A percentile compares a stretch with the other conserved stretches of the same genome.
Conservation (phyloP, 2,329 filamentous ascomycete genomes). For the Trichoderma sp. region DNA sequence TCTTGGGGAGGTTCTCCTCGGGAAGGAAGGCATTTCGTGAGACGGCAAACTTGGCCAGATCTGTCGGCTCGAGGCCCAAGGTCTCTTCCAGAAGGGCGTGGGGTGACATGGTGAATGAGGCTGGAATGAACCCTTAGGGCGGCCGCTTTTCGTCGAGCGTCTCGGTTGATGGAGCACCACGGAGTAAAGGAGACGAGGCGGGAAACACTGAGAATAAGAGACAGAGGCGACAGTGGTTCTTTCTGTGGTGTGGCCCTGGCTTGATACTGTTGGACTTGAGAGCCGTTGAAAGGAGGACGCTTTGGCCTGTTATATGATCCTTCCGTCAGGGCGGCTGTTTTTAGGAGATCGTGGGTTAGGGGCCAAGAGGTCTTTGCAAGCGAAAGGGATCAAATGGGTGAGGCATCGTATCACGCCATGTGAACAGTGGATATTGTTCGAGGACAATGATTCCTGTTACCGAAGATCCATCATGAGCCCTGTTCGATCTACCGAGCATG, state of each 20-base stretch:
- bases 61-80: constrained; percentile 31
- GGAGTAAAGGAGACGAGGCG: no score
- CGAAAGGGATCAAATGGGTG: background rate
- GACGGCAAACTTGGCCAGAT: constrained; percentile 44
- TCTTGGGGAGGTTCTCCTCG: constrained; percentile 64
- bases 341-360: background rate
- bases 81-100: constrained; percentile 41
- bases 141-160: no score
- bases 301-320: constrained; percentile 13
- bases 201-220: no score
- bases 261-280: no score
- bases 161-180: no score
- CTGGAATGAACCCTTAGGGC: background rate
- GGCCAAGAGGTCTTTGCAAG: background rate
- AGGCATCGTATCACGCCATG: constrained; percentile 19
- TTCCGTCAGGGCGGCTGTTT: background rate
- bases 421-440: constrained; percentile 6
- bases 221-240: background rate
- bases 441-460: background rate
- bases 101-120: constrained; percentile 45
- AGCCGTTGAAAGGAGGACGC: background rate
- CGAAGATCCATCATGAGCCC: background rate
- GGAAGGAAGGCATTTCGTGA: constrained; percentile 76
- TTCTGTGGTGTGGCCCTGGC: background rate
- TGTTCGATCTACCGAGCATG: background rate